Evolutionary conservation across 768 basidiomycete species (phyloP).

Genomic region (Tylopilus balloui): DNA sequence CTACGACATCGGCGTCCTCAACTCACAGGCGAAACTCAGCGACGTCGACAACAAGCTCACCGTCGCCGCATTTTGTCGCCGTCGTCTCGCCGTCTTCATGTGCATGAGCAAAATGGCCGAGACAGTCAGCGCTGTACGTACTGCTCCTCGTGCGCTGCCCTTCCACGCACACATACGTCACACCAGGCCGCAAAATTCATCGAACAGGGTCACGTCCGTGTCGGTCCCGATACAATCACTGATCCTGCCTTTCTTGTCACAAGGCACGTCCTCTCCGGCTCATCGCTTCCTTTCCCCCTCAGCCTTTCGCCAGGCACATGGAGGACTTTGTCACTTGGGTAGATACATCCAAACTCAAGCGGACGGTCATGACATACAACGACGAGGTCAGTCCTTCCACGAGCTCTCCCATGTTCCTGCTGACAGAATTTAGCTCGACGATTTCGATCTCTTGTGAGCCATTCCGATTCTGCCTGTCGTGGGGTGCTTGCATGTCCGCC

Average conservation of each 20-base stretch:
- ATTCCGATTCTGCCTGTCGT: not conserved
- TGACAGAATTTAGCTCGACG: constrained; percentile 66
- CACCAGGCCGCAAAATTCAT: constrained; percentile 92
- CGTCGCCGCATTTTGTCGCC: constrained; percentile 89
- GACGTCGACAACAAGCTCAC: constrained; percentile 94
- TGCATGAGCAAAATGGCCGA: constrained; percentile 93
- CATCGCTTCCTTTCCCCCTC: constrained; percentile 1
- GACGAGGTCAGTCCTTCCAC: constrained; percentile 65
- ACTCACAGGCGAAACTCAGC: constrained; percentile 79
- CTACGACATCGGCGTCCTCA: constrained; percentile 95
- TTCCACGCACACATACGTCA: constrained; percentile 6
- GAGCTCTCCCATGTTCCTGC: not conserved
- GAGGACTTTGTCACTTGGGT: constrained; percentile 99
- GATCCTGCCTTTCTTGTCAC: constrained; percentile 97
- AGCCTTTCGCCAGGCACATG: constrained; percentile 64
- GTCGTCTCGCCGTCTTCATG: constrained; percentile 89
- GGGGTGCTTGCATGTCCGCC: not conserved
- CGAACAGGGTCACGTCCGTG: constrained; percentile 96
- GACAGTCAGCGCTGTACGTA: constrained; percentile 85
- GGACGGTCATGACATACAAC: constrained; percentile 94
- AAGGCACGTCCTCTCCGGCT: constrained; percentile 41
- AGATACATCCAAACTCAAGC: constrained; percentile 93
- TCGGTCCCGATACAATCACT: constrained; percentile 92
- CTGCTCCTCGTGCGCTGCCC: not conserved
- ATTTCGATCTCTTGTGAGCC: constrained; percentile 78